phyloP scores from a whole-genome alignment of 2,329 filamentous ascomycete genomes.

The Lasiodiplodia sp. region DNA sequence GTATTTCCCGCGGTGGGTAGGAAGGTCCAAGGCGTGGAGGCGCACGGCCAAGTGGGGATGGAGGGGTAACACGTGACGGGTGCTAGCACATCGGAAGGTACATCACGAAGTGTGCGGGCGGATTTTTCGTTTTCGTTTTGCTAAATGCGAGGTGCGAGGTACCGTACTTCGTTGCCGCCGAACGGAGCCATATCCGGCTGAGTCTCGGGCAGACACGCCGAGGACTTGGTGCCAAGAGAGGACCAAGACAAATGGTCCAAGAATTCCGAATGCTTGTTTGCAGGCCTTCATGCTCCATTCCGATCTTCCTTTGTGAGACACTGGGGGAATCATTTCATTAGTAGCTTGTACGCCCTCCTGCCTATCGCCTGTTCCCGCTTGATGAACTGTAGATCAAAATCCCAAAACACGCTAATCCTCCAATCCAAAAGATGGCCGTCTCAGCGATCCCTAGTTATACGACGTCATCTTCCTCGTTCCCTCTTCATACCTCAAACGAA shows the following conservation, averaged over 20 bases:
- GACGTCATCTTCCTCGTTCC: neutral
- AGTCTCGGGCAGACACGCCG: neutral
- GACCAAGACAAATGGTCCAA: neutral
- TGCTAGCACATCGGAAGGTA: too few relatives aligned
- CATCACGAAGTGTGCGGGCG: too few relatives aligned
- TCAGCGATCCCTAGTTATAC: neutral
- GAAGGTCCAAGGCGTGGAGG: constrained; percentile 26
- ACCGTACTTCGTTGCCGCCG: too few relatives aligned
- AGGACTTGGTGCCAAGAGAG: neutral
- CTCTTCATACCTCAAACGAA: constrained; percentile 1
- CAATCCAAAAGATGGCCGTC: neutral
- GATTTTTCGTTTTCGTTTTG: too few relatives aligned
- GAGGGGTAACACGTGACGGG: neutral
- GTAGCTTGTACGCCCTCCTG: neutral
- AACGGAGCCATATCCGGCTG: too few relatives aligned
- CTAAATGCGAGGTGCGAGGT: too few relatives aligned
- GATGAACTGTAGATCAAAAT: constrained; percentile 17
- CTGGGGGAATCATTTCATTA: constrained; percentile 19
- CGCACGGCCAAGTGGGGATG: constrained; percentile 19
- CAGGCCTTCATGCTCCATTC: neutral
- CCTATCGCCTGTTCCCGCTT: neutral
- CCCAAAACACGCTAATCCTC: constrained; percentile 6
- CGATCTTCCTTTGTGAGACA: neutral
- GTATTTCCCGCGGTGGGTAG: constrained; percentile 1
- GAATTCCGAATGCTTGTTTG: constrained; percentile 16